Conservation (phyloP, 75 land plant genomes). For the Larix kaempferi region DNA sequence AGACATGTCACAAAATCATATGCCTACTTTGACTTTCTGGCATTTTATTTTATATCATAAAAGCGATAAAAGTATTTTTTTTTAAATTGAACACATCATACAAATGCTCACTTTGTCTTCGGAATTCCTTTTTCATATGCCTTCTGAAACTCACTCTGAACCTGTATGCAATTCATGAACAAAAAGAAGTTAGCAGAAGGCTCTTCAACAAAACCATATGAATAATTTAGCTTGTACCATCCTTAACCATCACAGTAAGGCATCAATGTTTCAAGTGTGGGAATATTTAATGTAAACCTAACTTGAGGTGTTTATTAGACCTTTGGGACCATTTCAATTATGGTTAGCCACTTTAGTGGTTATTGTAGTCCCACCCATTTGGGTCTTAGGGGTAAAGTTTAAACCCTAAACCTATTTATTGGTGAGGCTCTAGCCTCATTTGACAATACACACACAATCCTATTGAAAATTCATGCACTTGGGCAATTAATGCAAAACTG, state of each 20-base stretch:
- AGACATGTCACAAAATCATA: not conserved
- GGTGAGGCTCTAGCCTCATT: too few relatives aligned
- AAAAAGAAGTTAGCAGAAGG: not conserved
- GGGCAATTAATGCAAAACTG: too few relatives aligned
- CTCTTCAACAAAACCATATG: not conserved
- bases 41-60: not conserved
- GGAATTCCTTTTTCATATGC: conserved; percentile 92
- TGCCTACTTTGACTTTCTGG: not conserved
- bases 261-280: too few relatives aligned
- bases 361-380: too few relatives aligned
- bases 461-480: too few relatives aligned
- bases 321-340: too few relatives aligned
- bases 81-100: not conserved
- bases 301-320: too few relatives aligned
- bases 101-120: conserved; percentile 71
- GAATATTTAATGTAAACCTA: too few relatives aligned
- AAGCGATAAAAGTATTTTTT: not conserved
- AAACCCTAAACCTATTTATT: too few relatives aligned
- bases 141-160: conserved; percentile 91
- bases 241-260: not conserved
- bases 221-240: not conserved
- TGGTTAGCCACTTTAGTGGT: too few relatives aligned
- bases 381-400: too few relatives aligned
- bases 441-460: too few relatives aligned
- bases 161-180: conserved; percentile 35